Percentiles rank a stretch among this genome's conserved stretches.
These are phyloP conservation scores for Coniochaeta sp. DNA, from an alignment of 2,329 filamentous ascomycete species.

Conservation along the genomic window DNA sequence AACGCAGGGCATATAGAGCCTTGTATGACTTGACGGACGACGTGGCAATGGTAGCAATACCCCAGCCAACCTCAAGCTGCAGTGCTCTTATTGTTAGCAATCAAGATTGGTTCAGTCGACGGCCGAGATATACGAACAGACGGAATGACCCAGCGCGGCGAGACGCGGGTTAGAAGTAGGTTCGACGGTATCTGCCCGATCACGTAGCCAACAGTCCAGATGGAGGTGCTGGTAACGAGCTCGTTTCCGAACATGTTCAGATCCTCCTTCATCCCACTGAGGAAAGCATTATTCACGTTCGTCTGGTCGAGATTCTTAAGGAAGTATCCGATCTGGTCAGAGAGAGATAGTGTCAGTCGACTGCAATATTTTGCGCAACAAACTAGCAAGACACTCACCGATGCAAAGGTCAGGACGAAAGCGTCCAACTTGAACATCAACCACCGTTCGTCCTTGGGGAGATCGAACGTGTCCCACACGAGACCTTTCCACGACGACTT, in stretches of 20 bases:
- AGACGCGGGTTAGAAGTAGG: conserved; percentile 34
- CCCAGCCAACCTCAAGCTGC: conserved; percentile 12
- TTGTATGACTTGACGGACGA: conserved; percentile 24
- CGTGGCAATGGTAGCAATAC: conserved; percentile 17
- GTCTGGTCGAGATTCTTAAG: conserved; percentile 20
- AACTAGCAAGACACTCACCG: conserved; percentile 22
- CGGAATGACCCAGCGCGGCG: conserved; percentile 29
- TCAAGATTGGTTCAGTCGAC: neutral
- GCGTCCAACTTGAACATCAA: conserved; percentile 27
- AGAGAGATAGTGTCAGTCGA: neutral
- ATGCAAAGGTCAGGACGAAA: conserved; percentile 26
- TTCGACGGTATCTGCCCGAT: conserved; percentile 53
- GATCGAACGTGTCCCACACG: conserved; percentile 28
- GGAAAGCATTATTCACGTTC: conserved; percentile 18
- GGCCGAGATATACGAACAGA: conserved; percentile 33
- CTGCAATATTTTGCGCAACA: neutral
- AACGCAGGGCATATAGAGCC: conserved; percentile 20
- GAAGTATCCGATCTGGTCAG: conserved; percentile 13
- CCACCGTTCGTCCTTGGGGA: conserved; percentile 22
- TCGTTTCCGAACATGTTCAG: conserved; percentile 17
- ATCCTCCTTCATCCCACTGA: conserved; percentile 20
- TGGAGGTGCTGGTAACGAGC: conserved; percentile 16
- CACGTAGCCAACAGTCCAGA: conserved; percentile 18
- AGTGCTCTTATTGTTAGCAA: neutral
- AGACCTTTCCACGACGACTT: conserved; percentile 28